Conservation (phyloP, 805 yeast genomes). For the Isabelozyma pseudorhagii region DNA sequence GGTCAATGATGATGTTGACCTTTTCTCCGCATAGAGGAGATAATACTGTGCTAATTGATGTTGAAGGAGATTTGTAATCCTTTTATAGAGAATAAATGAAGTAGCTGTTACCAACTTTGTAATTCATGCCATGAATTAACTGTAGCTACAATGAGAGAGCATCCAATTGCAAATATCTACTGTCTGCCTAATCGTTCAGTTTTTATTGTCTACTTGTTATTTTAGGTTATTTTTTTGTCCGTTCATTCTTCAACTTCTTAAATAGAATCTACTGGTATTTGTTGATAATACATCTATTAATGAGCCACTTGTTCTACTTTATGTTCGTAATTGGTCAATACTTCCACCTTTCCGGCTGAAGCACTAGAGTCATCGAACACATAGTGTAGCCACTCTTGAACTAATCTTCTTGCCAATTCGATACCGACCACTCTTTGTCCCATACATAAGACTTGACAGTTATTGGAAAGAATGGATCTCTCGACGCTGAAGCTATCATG, state of each 20-base stretch:
- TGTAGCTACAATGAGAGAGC: too few relatives aligned
- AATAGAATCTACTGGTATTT: neutral
- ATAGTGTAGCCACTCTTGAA: constrained; percentile 43
- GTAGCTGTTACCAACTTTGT: too few relatives aligned
- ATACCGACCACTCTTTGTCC: constrained; percentile 46
- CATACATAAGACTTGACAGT: constrained; percentile 46
- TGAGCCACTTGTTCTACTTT: neutral
- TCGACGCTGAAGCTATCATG: constrained; percentile 48
- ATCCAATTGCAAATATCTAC: too few relatives aligned
- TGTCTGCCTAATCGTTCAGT: too few relatives aligned
- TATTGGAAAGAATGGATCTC: constrained; percentile 40
- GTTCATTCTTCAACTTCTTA: too few relatives aligned
- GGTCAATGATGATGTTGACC: constrained; percentile 4
- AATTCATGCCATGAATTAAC: too few relatives aligned
- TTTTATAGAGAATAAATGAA: too few relatives aligned
- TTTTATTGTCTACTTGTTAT: too few relatives aligned
- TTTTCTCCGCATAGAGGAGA: neutral
- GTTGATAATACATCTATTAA: neutral
- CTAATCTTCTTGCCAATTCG: constrained; percentile 42
- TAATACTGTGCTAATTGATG: too few relatives aligned
- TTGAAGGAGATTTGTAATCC: too few relatives aligned
- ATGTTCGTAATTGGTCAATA: constrained; percentile 23
- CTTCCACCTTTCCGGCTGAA: constrained; percentile 40
- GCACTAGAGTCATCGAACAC: constrained; percentile 36
- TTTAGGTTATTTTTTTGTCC: too few relatives aligned